Evolutionary conservation across 345 rosid genomes (phyloP), one percentile per base, ranked within the genome.

Genomic region (Acer yangbiense): DNA sequence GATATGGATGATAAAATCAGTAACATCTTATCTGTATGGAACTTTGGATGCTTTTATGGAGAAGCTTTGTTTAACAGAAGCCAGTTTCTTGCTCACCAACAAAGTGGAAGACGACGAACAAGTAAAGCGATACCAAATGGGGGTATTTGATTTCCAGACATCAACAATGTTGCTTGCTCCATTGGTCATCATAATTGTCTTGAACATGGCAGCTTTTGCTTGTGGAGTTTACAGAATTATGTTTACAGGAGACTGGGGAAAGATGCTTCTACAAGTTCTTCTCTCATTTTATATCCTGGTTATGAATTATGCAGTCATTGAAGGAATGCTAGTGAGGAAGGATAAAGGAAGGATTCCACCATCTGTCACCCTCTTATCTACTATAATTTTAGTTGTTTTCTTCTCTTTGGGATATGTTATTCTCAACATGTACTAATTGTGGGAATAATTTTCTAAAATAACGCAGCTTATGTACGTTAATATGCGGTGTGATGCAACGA

Each of bases 1-100:
- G 39, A 71, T 73, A 20, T 87, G 88, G 90, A 85, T 87, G 86
- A 84, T 89, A 3, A 87, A 73, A 60, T 25, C 86, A 7, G 78
- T 84, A 0, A 82, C 89, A 7, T 9, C 68, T 12, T 13, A 43
- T 8, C 14, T 71, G 0, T 82, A 81, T 39, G 88, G 87, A 55
- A 72, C 48, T 32, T 69, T 85, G 43, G 78, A 89, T n/a, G 86
- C 80, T 0, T n/a, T 83, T 6, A 32, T 77, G 79, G 71, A 79
- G 8, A 71, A 62, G 57, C 55, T 85, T 10, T 81, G 87, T 14
- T 4, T 85, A 41, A 79, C 65, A 10, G 63, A 79, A 79, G 86
- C 86, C 11, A 85, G 77, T 67, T 25, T 88, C 76, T 11, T 80
- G 75, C 86, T 87, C 3, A 82, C 91, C 1, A 80, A 82, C 39